Base-by-base conservation (phyloP, 495 filamentous ascomycete species). In the Acidiella bohemica region DNA sequence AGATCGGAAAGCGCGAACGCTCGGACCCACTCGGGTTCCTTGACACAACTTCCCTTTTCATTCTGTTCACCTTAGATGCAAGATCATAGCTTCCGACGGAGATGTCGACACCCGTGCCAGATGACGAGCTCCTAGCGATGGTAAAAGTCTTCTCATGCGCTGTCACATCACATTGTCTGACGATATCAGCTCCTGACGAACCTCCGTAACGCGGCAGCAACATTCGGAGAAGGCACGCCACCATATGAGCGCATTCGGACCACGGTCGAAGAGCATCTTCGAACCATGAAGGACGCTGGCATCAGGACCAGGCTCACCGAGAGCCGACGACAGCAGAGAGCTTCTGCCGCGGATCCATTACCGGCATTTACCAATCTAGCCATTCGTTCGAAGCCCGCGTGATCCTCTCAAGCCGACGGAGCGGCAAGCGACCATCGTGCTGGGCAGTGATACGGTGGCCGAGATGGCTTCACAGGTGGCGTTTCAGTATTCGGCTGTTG, bases 111-210 rank as follows among this genome's bases (percentile, higher is more conserved):
- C n/a, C n/a, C n/a, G n/a, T 22, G 13, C 34, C 34, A 23, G 47
- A 50, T 22, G 47, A 50, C 13, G 46, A 49, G n/a, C 30, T 50
- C 2, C 42, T 50, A 5, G 7, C 41, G 2, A 49, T 49, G 3
- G 42, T 50, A 18, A 28, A 34, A 21, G 2, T n/a, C n/a, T n/a
- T n/a, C n/a, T n/a, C n/a, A n/a, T n/a, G n/a, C n/a, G n/a, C n/a
- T n/a, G n/a, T n/a, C n/a, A n/a, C n/a, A n/a, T n/a, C n/a, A n/a
- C n/a, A n/a, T n/a, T n/a, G n/a, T n/a, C n/a, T n/a, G n/a, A n/a
- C n/a, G 13, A 36, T 23, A 32, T 4, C 24, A 46, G 47, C 36
- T 50, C 5, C 47, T 45, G 9, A 19, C n/a, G 3, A 50, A 50
- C 24, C 47, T 50, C 3, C 41, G 47, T 10, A 45, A 44, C 34